Evolutionary conservation across 495 filamentous ascomycete species (phyloP), one percentile per base, ranked within the genome.

Genomic region (Lepidopterella palustris): DNA sequence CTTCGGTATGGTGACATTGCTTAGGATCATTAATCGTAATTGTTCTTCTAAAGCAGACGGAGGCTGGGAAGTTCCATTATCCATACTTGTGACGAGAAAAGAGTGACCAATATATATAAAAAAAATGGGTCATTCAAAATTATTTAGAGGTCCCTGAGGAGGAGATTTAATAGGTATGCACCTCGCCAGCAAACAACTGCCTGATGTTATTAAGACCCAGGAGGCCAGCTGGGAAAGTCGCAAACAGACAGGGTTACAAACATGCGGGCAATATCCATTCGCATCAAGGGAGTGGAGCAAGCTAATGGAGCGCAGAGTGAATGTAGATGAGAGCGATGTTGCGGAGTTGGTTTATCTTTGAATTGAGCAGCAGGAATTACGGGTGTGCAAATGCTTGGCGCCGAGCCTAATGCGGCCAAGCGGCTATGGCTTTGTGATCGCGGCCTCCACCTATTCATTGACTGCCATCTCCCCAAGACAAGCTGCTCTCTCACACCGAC

Each of bases 11-110:
- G 28, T 60, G n/a, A 64, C 68, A 68, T 78, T 74, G 40, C 61
- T 69, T 5, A 80, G 60, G 10, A 79, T 78, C 65, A 80, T 72
- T 15, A 67, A 58, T 2, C 76, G 73, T 26, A 80, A 65, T 18
- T 73, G 70, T 1, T 71, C 68, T 54, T 79, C 77, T 18, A 80
- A 62, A 32, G 66, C 29, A 2, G 42, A 32, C 23, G 45, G 23
- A 47, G 32, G 27, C 52, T 42, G 53, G 23, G 6, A 26, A 10
- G 58, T 0, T 35, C 20, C 6, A 8, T 24, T 39, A 11, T 42
- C 23, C 26, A 45, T 31, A 25, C 24, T 29, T 27, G 39, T 27
- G 39, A 49, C 29, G 42, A 15, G 28, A 50, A 42, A n/a, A 24
- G 25, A 42, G 9, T 18, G 35, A 42, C 35, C 18, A 4, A 42